A percentile compares a stretch with the other conserved stretches of the same genome.
Evolutionary conservation across 495 filamentous ascomycete species (phyloP).

Genomic region (Penicillium pancosmium): DNA sequence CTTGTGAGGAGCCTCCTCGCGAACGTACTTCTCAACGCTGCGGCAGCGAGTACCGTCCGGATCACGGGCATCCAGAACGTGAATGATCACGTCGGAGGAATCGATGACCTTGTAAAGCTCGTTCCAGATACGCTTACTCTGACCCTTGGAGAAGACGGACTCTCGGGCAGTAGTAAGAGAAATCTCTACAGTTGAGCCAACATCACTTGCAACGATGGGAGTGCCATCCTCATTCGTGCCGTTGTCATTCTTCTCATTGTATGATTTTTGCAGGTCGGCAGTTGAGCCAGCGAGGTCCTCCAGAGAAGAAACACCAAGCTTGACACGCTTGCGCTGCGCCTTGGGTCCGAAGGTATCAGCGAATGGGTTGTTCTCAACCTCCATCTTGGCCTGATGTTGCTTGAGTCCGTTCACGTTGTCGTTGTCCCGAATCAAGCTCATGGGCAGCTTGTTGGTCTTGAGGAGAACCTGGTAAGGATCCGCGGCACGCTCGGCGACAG

Average conservation of each 20-base stretch:
- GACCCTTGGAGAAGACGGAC: slow-evolving; percentile 90
- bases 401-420: slow-evolving; percentile 74
- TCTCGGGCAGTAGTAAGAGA: slow-evolving; percentile 73
- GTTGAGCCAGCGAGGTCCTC: slow-evolving; percentile 82
- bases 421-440: slow-evolving; percentile 75
- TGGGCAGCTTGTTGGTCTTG: slow-evolving; percentile 91
- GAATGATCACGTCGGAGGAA: slow-evolving; percentile 93
- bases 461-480: slow-evolving; percentile 92
- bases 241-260: slow-evolving; percentile 76
- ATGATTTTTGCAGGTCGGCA: slow-evolving; percentile 74
- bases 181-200: slow-evolving; percentile 53
- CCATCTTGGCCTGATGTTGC: slow-evolving; percentile 92
- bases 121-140: slow-evolving; percentile 96
- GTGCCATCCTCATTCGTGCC: slow-evolving; percentile 70
- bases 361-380: slow-evolving; percentile 84
- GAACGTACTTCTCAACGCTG: slow-evolving; percentile 90
- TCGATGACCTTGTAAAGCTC: slow-evolving; percentile 98
- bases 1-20: slow-evolving; percentile 92
- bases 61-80: slow-evolving; percentile 92
- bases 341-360: slow-evolving; percentile 92
- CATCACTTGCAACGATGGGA: slow-evolving; percentile 53
- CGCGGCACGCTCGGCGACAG: slow-evolving; percentile 83
- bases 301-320: slow-evolving; percentile 77
- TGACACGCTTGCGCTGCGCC: slow-evolving; percentile 86
- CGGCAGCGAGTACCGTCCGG: slow-evolving; percentile 87